Conservation (phyloP, 2,329 filamentous ascomycete genomes). For the Chaetomium sp. region DNA sequence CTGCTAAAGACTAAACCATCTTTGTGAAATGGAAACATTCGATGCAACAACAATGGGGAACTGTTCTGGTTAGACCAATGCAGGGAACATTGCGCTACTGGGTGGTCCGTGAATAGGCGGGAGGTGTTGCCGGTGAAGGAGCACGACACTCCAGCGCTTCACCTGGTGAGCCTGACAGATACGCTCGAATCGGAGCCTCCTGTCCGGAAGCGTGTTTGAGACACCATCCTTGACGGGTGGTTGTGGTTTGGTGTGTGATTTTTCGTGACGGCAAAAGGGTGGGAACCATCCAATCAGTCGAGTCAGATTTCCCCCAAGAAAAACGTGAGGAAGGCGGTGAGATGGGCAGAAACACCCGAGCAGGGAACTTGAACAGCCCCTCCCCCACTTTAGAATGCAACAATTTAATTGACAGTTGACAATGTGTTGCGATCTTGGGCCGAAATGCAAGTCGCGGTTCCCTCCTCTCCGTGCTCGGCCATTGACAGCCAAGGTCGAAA, state of each 20-base stretch:
- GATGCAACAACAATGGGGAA: too few species aligned
- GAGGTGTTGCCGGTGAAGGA: too few species aligned
- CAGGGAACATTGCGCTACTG: too few species aligned
- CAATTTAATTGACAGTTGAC: neutral
- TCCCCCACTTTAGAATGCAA: conserved; percentile 14
- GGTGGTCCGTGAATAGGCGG: too few species aligned
- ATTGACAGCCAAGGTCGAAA: conserved; percentile 2
- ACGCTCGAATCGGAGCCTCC: conserved; percentile 2
- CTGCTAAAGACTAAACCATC: too few species aligned
- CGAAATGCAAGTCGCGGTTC: neutral
- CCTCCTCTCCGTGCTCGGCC: conserved; percentile 10
- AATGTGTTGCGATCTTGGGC: conserved; percentile 1
- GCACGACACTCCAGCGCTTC: too few species aligned
- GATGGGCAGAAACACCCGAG: neutral
- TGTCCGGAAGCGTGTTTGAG: neutral
- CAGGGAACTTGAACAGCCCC: conserved; percentile 12
- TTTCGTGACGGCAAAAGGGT: neutral
- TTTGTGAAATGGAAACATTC: too few species aligned
- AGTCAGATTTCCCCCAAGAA: neutral
- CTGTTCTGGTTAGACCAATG: too few species aligned
- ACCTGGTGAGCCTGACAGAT: too few species aligned
- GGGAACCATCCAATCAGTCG: too few species aligned
- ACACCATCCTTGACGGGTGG: neutral
- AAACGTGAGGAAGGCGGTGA: conserved; percentile 14
- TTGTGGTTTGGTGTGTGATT: neutral